Evolutionary conservation across 768 basidiomycete species (phyloP), one percentile per base, ranked within the genome.

Genomic region (Leccinum olivaceopallidum): DNA sequence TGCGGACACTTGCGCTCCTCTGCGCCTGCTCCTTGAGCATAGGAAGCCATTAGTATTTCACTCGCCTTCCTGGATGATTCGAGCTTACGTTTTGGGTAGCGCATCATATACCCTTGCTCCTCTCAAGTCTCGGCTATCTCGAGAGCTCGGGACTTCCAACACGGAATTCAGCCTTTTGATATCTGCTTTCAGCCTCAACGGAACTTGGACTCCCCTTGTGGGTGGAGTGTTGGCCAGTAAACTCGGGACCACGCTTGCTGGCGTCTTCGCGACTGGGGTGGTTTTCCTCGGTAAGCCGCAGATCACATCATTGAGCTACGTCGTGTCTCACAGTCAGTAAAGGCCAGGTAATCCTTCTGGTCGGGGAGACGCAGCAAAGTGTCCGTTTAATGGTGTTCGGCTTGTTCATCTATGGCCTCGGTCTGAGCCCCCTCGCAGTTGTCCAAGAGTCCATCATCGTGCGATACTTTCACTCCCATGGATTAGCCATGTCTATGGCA

Each of bases 391-490:
- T 92, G 89, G 81, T 85, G 4, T 67, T 88, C 22, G 92, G 92
- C 2, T 78, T 94, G 60, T 92, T 92, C 65, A 75, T 92, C 48
- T 93, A 90, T 67, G 92, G 92, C 7, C 76, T 93, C 3, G 92
- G 91, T 4, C 79, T 90, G 49, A 87, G 88, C 64, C 92, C 92
- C 1, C 77, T 94, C 6, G 85, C 90, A 1, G 92, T 94, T 7
- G 86, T 89, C 2, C 92, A 90, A 75, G 92, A 94, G 72, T 88
- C 88, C 6, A 92, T 92, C 63, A 90, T 94, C 55, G 88, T 92
- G 48, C 87, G 88, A 26, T 90, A 90, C 76, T 93, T 92, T 78
- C 84, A 82, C 63, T 82, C 85, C 0, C 88, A 86, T 69, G 89
- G 89, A 2, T 78, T 93, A 1, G 92, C 89, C 2, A 77, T 87